phyloP scores from a whole-genome alignment of 352 stramenopile genomes.

The Phytopythium litorale region DNA sequence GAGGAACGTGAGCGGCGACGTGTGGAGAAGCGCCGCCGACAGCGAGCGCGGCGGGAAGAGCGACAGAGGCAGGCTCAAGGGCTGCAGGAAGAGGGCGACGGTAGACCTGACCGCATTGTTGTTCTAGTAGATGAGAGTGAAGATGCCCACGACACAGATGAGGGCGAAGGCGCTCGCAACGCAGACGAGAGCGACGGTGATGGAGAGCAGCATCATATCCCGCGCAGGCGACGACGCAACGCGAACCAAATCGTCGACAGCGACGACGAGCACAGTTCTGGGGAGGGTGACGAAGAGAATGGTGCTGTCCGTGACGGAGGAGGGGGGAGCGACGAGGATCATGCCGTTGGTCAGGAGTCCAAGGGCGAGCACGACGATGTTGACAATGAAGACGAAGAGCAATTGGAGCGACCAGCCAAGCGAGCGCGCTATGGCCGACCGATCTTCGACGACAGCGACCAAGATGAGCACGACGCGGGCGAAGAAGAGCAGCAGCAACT shows the following conservation, averaged over 20 bases:
- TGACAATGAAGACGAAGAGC: conserved; percentile 10
- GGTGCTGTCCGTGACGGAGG: conserved; percentile 7
- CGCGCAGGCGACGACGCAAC: conserved; percentile 18
- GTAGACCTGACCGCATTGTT: conserved; percentile 9
- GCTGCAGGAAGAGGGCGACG: not conserved
- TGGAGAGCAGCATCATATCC: conserved; percentile 11
- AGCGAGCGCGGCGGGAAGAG: conserved; percentile 9
- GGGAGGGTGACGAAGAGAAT: conserved; percentile 13
- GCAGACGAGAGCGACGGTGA: conserved; percentile 14
- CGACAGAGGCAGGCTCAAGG: conserved; percentile 4
- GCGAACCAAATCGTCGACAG: conserved; percentile 37
- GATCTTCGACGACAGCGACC: conserved; percentile 30
- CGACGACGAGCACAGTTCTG: conserved; percentile 19
- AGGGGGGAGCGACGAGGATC: conserved; percentile 9
- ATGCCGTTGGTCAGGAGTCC: not conserved
- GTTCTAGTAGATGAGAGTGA: conserved; percentile 17
- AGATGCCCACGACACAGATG: not conserved
- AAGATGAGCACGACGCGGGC: conserved; percentile 20
- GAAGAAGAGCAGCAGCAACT: conserved; percentile 20
- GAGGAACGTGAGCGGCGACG: conserved; percentile 20
- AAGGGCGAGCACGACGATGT: conserved; percentile 5
- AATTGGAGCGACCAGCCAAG: conserved; percentile 10
- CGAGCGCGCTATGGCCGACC: conserved; percentile 14
- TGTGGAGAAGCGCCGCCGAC: conserved; percentile 8
- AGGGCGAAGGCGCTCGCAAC: not conserved